Conservation (phyloP, 1,284 basidiomycete species). For the Athelia sp. region DNA sequence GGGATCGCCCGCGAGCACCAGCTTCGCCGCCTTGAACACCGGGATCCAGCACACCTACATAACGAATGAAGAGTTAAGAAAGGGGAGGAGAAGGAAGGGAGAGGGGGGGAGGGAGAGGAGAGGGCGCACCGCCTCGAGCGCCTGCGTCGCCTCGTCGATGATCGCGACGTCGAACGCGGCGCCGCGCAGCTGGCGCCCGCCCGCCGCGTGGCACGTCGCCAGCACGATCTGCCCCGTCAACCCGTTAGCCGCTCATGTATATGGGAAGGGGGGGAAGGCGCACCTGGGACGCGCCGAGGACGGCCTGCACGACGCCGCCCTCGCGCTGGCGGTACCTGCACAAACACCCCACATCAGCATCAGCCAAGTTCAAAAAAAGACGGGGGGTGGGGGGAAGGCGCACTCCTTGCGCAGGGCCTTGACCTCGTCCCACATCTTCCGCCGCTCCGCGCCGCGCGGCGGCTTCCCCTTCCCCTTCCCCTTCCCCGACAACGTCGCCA, state of each 20-base stretch:
- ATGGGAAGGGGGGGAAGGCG: background rate
- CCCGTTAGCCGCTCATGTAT: no score
- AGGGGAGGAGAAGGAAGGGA: no score
- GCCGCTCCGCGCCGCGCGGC: constrained; percentile 73
- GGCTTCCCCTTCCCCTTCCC: constrained; percentile 72
- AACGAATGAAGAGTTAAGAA: background rate
- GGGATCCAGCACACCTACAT: constrained; percentile 91
- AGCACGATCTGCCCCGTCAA: constrained; percentile 80
- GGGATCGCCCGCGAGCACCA: constrained; percentile 88
- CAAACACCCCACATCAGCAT: constrained; percentile 1
- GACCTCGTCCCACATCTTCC: constrained; percentile 90
- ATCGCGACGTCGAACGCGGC: constrained; percentile 87
- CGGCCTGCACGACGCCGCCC: constrained; percentile 74
- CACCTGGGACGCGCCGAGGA: constrained; percentile 76
- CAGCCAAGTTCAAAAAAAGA: background rate
- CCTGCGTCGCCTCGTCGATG: constrained; percentile 96
- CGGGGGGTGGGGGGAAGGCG: constrained; percentile 16
- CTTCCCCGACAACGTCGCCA: constrained; percentile 68
- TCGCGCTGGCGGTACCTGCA: constrained; percentile 85
- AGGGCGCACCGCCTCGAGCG: constrained; percentile 76
- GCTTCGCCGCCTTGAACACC: constrained; percentile 82
- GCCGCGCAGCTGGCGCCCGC: constrained; percentile 72
- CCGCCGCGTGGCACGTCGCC: constrained; percentile 90
- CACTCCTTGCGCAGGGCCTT: constrained; percentile 88
- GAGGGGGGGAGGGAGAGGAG: no score